Evolutionary conservation across 495 filamentous ascomycete genomes (phyloP).

Genomic region (Talaromyces ruber): DNA sequence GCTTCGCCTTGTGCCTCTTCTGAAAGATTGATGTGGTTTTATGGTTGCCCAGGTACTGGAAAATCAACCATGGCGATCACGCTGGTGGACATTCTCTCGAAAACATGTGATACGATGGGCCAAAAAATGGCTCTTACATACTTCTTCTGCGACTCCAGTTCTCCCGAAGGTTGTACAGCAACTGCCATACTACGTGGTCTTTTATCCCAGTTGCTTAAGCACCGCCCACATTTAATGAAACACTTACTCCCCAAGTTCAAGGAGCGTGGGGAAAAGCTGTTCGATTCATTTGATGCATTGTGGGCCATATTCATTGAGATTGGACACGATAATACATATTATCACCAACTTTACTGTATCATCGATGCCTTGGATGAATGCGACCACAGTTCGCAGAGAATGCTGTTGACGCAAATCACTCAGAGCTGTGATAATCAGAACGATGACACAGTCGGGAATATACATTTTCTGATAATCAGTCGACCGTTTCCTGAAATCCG

Average conservation of each 20-base stretch:
- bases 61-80: constrained; percentile 20
- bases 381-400: constrained; percentile 10
- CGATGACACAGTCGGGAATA: constrained; percentile 3
- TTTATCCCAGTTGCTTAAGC: constrained; percentile 18
- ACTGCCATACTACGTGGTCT: constrained; percentile 16
- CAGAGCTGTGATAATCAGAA: constrained; percentile 8
- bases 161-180: constrained; percentile 9
- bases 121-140: constrained; percentile 13
- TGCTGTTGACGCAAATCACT: constrained; percentile 13
- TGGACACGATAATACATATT: not conserved
- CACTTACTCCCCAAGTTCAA: constrained; percentile 15
- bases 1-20: not conserved
- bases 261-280: constrained; percentile 12
- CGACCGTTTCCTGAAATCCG: constrained; percentile 15
- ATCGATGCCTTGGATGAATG: constrained; percentile 24
- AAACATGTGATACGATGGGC: constrained; percentile 4
- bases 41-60: constrained; percentile 19
- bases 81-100: constrained; percentile 13
- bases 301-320: constrained; percentile 15
- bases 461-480: constrained; percentile 20
- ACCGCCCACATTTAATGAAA: constrained; percentile 10
- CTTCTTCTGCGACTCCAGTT: constrained; percentile 22
- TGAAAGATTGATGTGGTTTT: constrained; percentile 13
- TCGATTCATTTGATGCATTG: constrained; percentile 21
- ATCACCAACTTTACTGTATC: constrained; percentile 14